phyloP scores from a whole-genome alignment of 371 early-diverging fungal genomes.

The Mortierella sp. region DNA sequence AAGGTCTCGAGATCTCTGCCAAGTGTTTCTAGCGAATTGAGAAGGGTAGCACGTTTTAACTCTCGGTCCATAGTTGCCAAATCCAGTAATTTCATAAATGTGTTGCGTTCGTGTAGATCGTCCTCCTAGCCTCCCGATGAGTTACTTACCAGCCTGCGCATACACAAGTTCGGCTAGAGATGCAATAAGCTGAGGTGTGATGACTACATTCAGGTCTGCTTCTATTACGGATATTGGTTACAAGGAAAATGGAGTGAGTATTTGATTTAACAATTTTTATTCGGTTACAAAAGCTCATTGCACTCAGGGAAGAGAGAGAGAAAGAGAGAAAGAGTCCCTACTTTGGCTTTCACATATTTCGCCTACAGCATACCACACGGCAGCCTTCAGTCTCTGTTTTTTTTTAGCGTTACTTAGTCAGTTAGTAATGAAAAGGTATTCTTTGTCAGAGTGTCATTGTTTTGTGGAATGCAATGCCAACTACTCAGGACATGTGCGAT shows the following conservation, averaged over 20 bases:
- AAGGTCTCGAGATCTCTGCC: conserved; percentile 49
- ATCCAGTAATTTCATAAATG: neutral
- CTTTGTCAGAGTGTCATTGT: too few relatives aligned
- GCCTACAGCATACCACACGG: conserved; percentile 44
- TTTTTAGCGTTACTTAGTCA: too few relatives aligned
- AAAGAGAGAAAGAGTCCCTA: conserved; percentile 7
- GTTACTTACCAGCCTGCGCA: conserved; percentile 35
- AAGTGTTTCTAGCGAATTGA: conserved; percentile 23
- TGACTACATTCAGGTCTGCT: conserved; percentile 32
- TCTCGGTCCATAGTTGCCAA: neutral
- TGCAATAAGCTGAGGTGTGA: conserved; percentile 49
- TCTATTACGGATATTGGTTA: conserved; percentile 9
- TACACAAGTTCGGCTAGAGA: conserved; percentile 50
- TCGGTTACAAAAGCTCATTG: too few relatives aligned
- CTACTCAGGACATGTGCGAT: neutral
- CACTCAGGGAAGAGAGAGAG: too few relatives aligned
- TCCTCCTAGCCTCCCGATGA: neutral
- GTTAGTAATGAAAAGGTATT: too few relatives aligned
- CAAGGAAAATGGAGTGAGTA: too few relatives aligned
- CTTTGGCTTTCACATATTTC: conserved; percentile 49
- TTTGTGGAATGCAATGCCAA: too few relatives aligned
- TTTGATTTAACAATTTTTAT: too few relatives aligned
- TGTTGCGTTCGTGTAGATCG: neutral
- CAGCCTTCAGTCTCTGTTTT: conserved; percentile 43
- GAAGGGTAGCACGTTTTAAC: neutral